These are phyloP conservation scores for Neofusicoccum cordaticola DNA, from an alignment of 2,329 filamentous ascomycete species.

Conservation along the genomic window DNA sequence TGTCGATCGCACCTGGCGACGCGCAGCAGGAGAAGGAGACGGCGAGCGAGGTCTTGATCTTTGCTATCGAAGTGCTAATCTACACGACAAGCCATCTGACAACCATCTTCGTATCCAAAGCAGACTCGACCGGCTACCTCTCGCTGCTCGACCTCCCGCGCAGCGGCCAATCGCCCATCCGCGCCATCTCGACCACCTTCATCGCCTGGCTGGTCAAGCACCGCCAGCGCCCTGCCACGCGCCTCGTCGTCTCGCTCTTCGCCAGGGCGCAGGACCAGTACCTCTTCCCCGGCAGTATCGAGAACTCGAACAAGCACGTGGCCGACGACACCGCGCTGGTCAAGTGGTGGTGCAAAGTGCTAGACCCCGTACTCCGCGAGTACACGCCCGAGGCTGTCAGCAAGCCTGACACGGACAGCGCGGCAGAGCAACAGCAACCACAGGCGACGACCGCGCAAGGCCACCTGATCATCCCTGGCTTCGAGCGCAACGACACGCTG, in stretches of 20 bases:
- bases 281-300: conserved; percentile 85
- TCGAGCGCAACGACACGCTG: conserved; percentile 77
- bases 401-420: conserved; percentile 21
- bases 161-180: conserved; percentile 62
- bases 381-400: conserved; percentile 40
- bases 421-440: conserved; percentile 28
- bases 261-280: conserved; percentile 91
- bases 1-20: conserved; percentile 45
- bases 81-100: conserved; percentile 77
- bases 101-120: conserved; percentile 93
- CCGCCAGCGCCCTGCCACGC: conserved; percentile 61
- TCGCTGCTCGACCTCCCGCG: conserved; percentile 59
- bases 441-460: conserved; percentile 54
- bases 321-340: conserved; percentile 86
- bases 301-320: conserved; percentile 83
- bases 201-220: conserved; percentile 70
- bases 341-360: conserved; percentile 90
- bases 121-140: conserved; percentile 90
- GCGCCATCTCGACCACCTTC: conserved; percentile 71
- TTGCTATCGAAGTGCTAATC: conserved; percentile 83
- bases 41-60: conserved; percentile 61
- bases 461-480: conserved; percentile 83
- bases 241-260: conserved; percentile 82
- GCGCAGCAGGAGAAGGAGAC: not conserved
- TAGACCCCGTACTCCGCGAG: conserved; percentile 69